Conservation (phyloP, 2,329 filamentous ascomycete species). For the Colletotrichum caudatum region DNA sequence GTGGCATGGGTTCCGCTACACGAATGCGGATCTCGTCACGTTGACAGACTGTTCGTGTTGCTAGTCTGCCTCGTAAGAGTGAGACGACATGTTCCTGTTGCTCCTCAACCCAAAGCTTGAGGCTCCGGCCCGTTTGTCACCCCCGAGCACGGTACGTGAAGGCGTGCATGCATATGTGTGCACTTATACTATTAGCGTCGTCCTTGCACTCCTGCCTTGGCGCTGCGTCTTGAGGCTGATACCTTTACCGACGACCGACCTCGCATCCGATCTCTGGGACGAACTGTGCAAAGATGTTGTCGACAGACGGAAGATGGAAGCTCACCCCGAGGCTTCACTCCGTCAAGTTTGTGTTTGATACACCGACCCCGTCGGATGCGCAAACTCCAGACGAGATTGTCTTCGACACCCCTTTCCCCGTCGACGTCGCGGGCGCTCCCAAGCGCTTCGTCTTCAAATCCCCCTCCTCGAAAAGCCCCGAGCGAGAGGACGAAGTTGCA, state of each 20-base stretch:
- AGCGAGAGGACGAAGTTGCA: not conserved
- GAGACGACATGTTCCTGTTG: not conserved
- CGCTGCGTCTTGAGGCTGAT: not conserved
- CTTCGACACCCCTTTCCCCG: constrained; percentile 28
- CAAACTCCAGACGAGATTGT: constrained; percentile 20
- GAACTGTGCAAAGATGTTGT: constrained; percentile 8
- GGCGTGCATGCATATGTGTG: too few species aligned
- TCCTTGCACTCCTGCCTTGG: not conserved
- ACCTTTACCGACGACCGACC: not conserved
- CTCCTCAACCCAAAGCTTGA: not conserved
- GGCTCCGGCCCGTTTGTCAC: not conserved
- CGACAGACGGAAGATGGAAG: constrained; percentile 20
- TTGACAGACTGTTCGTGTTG: not conserved
- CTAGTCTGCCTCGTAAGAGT: not conserved
- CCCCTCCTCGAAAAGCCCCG: not conserved
- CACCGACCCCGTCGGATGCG: not conserved
- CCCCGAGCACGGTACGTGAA: not conserved
- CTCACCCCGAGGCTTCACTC: constrained; percentile 27
- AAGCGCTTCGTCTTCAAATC: constrained; percentile 19
- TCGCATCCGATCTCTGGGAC: not conserved
- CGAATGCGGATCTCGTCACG: not conserved
- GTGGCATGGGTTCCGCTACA: not conserved
- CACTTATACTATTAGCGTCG: not conserved
- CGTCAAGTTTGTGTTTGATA: constrained; percentile 35
- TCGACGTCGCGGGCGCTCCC: constrained; percentile 13